Evolutionary conservation across 768 basidiomycete species (phyloP).

Genomic region (Leccinellum albellum): DNA sequence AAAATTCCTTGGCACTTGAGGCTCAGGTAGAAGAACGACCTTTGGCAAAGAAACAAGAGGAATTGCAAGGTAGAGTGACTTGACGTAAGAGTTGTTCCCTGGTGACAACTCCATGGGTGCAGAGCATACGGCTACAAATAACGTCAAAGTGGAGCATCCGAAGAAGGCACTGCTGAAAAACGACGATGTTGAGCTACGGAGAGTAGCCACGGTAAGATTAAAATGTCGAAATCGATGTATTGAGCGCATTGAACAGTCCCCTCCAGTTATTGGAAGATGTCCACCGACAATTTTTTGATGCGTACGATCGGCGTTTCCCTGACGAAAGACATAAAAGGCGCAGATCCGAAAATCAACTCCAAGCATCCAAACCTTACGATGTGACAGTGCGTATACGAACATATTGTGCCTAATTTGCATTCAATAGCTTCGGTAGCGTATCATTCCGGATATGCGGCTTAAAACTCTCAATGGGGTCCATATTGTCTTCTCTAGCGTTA

Average conservation of each 20-base stretch:
- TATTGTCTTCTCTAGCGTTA: slow-evolving; percentile 91
- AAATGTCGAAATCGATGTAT: not conserved
- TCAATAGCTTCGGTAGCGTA: slow-evolving; percentile 46
- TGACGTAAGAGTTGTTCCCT: not conserved
- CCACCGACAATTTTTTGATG: slow-evolving; percentile 70
- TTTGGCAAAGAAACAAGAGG: slow-evolving; percentile 83
- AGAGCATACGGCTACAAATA: slow-evolving; percentile 21
- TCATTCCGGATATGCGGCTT: slow-evolving; percentile 78
- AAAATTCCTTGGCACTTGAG: slow-evolving; percentile 74
- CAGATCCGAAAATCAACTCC: slow-evolving; percentile 19
- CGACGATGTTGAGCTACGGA: slow-evolving; percentile 75
- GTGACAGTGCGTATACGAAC: slow-evolving; percentile 61
- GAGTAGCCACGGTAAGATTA: slow-evolving; percentile 65
- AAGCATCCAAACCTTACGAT: slow-evolving; percentile 49
- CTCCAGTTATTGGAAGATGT: slow-evolving; percentile 75
- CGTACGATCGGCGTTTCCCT: slow-evolving; percentile 47
- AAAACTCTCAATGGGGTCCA: slow-evolving; percentile 75
- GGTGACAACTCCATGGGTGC: slow-evolving; percentile 9
- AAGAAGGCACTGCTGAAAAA: slow-evolving; percentile 82
- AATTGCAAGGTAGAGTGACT: slow-evolving; percentile 49
- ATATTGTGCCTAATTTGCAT: not conserved
- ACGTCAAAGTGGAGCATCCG: slow-evolving; percentile 40
- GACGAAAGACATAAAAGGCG: slow-evolving; percentile 29
- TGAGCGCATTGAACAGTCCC: not conserved
- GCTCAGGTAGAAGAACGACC: slow-evolving; percentile 84